These are phyloP conservation scores for Phytopythium ostracodes DNA, from an alignment of 352 stramenopile species.

Conservation along the genomic window DNA sequence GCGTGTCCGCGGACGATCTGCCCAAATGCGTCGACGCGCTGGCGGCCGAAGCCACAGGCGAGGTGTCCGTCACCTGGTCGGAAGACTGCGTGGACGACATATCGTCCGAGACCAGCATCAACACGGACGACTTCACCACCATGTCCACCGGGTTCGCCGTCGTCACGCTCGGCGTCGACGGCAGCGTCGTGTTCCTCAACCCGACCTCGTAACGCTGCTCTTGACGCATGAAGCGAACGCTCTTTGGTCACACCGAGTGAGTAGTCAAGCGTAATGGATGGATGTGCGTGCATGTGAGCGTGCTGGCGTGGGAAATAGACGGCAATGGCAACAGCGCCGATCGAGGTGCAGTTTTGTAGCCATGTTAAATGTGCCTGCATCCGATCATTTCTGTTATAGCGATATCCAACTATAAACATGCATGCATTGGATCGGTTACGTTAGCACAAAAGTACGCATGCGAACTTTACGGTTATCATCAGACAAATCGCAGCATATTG, in stretches of 20 bases:
- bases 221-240: too few species aligned
- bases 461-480: too few species aligned
- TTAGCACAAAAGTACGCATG: neutral
- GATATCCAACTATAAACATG: neutral
- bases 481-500: too few species aligned
- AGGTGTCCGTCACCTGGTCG: conserved; percentile 34
- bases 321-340: too few species aligned
- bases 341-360: neutral
- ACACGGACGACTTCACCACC: conserved; percentile 47
- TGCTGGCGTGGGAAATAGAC: neutral
- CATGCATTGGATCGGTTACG: neutral
- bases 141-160: conserved; percentile 50
- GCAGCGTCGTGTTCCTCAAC: conserved; percentile 53
- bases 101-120: conserved; percentile 50
- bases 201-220: conserved; percentile 1
- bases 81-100: conserved; percentile 40
- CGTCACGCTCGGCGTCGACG: conserved; percentile 48
- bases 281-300: too few species aligned
- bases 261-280: too few species aligned
- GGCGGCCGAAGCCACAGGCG: conserved; percentile 34
- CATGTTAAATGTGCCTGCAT: neutral
- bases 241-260: too few species aligned
- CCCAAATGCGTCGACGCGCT: conserved; percentile 54
- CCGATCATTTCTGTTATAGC: neutral
- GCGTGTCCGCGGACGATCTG: conserved; percentile 32